Evolutionary conservation across 2,329 filamentous ascomycete genomes (phyloP).

Genomic region (Phyllosticta capitalensis): DNA sequence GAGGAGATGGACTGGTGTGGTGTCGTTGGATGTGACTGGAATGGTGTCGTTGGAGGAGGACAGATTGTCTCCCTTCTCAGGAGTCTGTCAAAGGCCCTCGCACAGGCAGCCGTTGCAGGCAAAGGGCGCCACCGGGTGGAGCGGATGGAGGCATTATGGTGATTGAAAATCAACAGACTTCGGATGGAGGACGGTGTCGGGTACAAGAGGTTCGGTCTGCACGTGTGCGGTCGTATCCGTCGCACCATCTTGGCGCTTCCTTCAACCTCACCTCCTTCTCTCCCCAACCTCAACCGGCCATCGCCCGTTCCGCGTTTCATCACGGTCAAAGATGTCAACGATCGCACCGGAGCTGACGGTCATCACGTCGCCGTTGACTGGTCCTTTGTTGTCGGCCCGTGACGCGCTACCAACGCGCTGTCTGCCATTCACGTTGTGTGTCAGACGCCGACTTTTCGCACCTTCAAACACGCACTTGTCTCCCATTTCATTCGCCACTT

Average conservation of each 20-base stretch:
- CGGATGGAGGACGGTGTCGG: neutral
- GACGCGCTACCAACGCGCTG: neutral
- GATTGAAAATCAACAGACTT: neutral
- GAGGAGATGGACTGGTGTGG: no score
- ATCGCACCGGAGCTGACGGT: neutral
- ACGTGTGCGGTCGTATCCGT: neutral
- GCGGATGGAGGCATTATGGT: neutral
- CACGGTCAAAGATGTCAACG: neutral
- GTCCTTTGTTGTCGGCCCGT: neutral
- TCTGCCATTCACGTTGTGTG: neutral
- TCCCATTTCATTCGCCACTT: neutral
- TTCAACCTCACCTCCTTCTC: neutral
- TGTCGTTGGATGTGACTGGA: no score
- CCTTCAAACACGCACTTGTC: neutral
- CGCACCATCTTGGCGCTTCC: neutral
- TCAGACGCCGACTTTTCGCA: neutral
- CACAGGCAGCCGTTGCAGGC: neutral
- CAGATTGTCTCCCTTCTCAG: no score
- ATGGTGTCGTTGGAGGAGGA: no score
- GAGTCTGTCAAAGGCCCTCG: no score
- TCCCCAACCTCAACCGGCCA: neutral
- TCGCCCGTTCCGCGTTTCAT: neutral
- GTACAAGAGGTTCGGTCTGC: neutral
- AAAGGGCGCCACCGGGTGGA: no score
- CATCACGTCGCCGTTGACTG: neutral